Base-by-base conservation (phyloP, 2,329 filamentous ascomycete genomes). In the Phialocephala sp. region DNA sequence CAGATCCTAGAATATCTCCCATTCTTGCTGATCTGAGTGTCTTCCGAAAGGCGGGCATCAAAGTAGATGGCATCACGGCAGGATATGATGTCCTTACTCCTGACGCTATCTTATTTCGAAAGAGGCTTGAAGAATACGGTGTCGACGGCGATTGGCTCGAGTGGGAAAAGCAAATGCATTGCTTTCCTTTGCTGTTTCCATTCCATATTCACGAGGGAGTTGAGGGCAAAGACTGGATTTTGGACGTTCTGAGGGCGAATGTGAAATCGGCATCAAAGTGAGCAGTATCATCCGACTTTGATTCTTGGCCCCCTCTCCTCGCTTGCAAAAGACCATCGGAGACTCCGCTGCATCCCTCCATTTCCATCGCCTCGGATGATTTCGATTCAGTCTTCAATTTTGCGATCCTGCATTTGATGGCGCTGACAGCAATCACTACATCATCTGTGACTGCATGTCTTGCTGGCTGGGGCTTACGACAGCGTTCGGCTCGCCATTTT, bases 111-210 rank as follows among this genome's bases (percentile, higher is more conserved):
- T 47, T 62, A 12, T 72, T 72, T 56, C 59, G 69, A 15, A 62
- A 71, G 45, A 60, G 63, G 43, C 59, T 72, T 11, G 65, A 56
- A 4, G 62, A 62, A 9, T 39, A 22, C 20, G 65, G 63, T 15
- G 69, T 71, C 2, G 20, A 60, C 20, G 68, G 71, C 3, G 68
- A 72, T 11, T 72, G 67, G 68, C 58, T 72, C 35, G 43, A 69
- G 18, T 72, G 68, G 68, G 69, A 69, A 27, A 69, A 68, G 37
- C 69, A 72, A 56, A 69, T 72, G 64, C 71, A 71, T 66, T 70
- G 68, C 60, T 72, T 72, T 47, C 69, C 71, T 0, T 36, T 68
- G 27, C 62, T 68, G 22, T 68, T 59, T 41, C n/a, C 60, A n/a
- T 67, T 66, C 32, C 65, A 67, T 50, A 52, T 70, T 12, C 37